These are phyloP conservation scores for Lasiodiplodia hormozganensis DNA, from an alignment of 2,329 filamentous ascomycete genomes.

Conservation along the genomic window DNA sequence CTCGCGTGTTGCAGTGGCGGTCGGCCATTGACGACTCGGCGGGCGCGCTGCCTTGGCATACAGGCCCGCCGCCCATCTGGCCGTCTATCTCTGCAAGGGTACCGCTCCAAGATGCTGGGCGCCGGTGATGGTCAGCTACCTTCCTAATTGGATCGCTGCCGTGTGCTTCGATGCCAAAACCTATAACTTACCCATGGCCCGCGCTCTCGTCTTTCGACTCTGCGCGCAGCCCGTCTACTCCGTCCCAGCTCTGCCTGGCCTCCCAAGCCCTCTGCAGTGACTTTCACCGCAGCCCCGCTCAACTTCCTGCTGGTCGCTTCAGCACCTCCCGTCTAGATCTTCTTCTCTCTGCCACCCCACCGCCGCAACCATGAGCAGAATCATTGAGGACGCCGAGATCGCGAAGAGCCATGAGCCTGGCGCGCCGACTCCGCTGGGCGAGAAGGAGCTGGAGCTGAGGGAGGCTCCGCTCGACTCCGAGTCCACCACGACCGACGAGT, in stretches of 20 bases:
- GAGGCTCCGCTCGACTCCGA: conserved; percentile 35
- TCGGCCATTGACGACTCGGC: neutral
- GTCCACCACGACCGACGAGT: conserved; percentile 36
- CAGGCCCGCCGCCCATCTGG: conserved; percentile 6
- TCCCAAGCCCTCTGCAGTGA: neutral
- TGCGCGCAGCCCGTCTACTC: conserved; percentile 6
- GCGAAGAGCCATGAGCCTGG: conserved; percentile 46
- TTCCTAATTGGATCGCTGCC: conserved; percentile 16
- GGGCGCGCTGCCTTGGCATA: conserved; percentile 14
- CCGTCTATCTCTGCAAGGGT: conserved; percentile 18
- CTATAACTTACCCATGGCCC: conserved; percentile 9
- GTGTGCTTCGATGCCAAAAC: neutral
- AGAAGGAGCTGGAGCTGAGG: conserved; percentile 42
- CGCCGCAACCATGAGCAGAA: conserved; percentile 11
- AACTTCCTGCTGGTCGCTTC: neutral
- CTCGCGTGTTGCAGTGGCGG: neutral
- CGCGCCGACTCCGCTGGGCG: conserved; percentile 41
- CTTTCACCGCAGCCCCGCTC: neutral
- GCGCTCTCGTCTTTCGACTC: conserved; percentile 7
- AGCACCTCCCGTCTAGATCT: neutral
- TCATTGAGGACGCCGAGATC: conserved; percentile 35
- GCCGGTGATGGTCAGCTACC: conserved; percentile 5
- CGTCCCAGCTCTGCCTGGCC: conserved; percentile 10
- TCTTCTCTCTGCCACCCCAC: neutral
- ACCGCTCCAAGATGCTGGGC: conserved; percentile 9